phyloP scores from a whole-genome alignment of 192 early-diverging fungal genomes.

The Coemansia guatemalensis region DNA sequence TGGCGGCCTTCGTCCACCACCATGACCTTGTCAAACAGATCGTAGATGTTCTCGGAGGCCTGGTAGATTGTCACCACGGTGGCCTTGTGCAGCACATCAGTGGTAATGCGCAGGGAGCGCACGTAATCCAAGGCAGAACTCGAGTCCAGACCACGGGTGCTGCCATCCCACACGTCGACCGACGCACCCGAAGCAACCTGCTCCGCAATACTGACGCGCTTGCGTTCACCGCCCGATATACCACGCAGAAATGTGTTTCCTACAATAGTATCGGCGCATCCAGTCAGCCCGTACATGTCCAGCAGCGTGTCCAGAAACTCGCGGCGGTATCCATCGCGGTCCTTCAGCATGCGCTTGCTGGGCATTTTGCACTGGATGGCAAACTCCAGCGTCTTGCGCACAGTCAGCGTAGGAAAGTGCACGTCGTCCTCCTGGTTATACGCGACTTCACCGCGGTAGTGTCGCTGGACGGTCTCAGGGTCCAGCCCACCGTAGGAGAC shows the following conservation, averaged over 20 bases:
- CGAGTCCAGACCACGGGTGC: slow-evolving; percentile 77
- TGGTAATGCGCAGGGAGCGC: slow-evolving; percentile 69
- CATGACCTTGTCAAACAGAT: slow-evolving; percentile 60
- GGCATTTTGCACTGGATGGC: slow-evolving; percentile 74
- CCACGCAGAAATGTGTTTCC: slow-evolving; percentile 76
- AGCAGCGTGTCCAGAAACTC: slow-evolving; percentile 56
- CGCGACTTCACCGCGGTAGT: slow-evolving; percentile 72
- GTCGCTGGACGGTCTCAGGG: slow-evolving; percentile 55
- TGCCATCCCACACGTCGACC: slow-evolving; percentile 68
- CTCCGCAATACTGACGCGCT: slow-evolving; percentile 76
- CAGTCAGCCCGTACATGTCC: slow-evolving; percentile 55
- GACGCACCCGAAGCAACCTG: slow-evolving; percentile 65
- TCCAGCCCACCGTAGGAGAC: slow-evolving; percentile 70
- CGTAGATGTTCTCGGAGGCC: slow-evolving; percentile 69
- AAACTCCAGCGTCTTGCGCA: slow-evolving; percentile 75
- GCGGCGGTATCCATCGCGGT: slow-evolving; percentile 62
- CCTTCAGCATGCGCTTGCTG: slow-evolving; percentile 62
- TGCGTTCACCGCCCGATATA: slow-evolving; percentile 78
- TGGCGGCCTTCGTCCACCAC: slow-evolving; percentile 53
- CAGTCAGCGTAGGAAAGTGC: slow-evolving; percentile 77
- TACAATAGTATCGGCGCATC: slow-evolving; percentile 58
- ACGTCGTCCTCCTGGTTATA: slow-evolving; percentile 83
- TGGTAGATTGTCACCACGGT: slow-evolving; percentile 70
- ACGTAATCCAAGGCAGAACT: slow-evolving; percentile 80
- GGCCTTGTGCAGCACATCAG: slow-evolving; percentile 66